Evolutionary conservation across 805 yeast genomes (phyloP).

Genomic region (Hanseniaspora pseudoguilliermondii): DNA sequence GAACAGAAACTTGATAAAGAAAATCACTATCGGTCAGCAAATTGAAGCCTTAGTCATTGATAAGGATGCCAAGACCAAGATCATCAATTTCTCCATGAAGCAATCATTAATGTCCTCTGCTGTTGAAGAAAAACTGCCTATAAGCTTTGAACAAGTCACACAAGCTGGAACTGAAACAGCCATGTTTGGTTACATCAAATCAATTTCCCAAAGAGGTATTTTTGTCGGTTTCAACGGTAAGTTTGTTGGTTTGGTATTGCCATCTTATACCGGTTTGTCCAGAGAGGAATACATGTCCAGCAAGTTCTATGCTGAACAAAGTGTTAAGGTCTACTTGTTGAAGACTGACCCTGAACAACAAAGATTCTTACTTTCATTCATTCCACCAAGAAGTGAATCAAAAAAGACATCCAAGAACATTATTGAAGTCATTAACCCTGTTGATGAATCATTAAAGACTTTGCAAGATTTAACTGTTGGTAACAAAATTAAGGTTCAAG

Average conservation of each 20-base stretch:
- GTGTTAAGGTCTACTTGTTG: conserved; percentile 55
- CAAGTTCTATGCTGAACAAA: conserved; percentile 51
- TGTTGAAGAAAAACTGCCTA: conserved; percentile 41
- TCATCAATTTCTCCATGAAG: conserved; percentile 54
- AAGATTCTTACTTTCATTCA: conserved; percentile 58
- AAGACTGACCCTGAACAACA: conserved; percentile 55
- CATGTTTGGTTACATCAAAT: conserved; percentile 63
- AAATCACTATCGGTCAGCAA: conserved; percentile 47
- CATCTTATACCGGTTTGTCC: conserved; percentile 51
- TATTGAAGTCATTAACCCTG: conserved; percentile 36
- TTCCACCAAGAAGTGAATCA: conserved; percentile 25
- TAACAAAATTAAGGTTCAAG: conserved; percentile 42
- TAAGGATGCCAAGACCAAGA: conserved; percentile 47
- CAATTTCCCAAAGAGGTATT: conserved; percentile 62
- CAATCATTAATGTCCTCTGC: conserved; percentile 56
- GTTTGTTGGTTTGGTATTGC: conserved; percentile 71
- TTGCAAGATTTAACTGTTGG: conserved; percentile 49
- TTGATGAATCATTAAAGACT: conserved; percentile 40
- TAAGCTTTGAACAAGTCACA: conserved; percentile 43
- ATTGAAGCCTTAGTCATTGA: conserved; percentile 53
- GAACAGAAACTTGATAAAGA: conserved; percentile 52
- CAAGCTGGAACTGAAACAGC: conserved; percentile 30
- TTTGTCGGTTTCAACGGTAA: conserved; percentile 72
- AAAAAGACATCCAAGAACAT: conserved; percentile 5
- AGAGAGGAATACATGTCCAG: conserved; percentile 41